A percentile compares a stretch with the other conserved stretches of the same genome.
Evolutionary conservation across 2,329 filamentous ascomycete genomes (phyloP).

Genomic region (Moelleriella libera): DNA sequence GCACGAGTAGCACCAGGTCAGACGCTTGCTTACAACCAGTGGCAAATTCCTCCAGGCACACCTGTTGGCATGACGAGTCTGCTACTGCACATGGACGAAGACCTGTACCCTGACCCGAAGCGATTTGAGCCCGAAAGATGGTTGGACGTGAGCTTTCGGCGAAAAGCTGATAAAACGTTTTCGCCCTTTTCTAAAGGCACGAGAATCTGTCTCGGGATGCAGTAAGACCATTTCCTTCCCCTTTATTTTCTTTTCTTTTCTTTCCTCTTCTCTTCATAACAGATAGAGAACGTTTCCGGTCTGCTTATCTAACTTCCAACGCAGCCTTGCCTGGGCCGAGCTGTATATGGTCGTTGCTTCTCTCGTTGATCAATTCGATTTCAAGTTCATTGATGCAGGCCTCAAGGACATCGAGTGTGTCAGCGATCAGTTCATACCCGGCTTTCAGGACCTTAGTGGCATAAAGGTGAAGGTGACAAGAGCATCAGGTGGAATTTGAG

Average conservation of each 20-base stretch:
- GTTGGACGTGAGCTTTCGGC: conserved; percentile 1
- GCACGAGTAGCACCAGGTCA: conserved; percentile 13
- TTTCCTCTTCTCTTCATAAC: not conserved
- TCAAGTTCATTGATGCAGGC: not conserved
- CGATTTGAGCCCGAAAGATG: conserved; percentile 14
- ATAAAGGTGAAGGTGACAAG: not conserved
- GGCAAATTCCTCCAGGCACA: conserved; percentile 12
- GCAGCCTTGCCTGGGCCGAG: not conserved
- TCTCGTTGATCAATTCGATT: not conserved
- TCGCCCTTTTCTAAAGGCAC: not conserved
- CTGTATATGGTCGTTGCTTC: not conserved
- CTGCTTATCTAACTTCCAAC: not conserved
- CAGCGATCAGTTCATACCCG: conserved; percentile 16
- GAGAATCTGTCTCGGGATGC: not conserved
- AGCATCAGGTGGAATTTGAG: too few species aligned
- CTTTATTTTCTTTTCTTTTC: not conserved
- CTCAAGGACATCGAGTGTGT: not conserved
- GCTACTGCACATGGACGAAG: conserved; percentile 10
- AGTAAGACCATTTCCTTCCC: not conserved
- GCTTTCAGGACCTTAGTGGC: not conserved
- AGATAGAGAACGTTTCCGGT: not conserved
- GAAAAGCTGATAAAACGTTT: not conserved
- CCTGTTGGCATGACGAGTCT: conserved; percentile 22
- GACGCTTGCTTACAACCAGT: conserved; percentile 12
- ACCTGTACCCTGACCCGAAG: conserved; percentile 9